phyloP scores from a whole-genome alignment of 352 stramenopile species.

The Aphanomyces cochlioides region DNA sequence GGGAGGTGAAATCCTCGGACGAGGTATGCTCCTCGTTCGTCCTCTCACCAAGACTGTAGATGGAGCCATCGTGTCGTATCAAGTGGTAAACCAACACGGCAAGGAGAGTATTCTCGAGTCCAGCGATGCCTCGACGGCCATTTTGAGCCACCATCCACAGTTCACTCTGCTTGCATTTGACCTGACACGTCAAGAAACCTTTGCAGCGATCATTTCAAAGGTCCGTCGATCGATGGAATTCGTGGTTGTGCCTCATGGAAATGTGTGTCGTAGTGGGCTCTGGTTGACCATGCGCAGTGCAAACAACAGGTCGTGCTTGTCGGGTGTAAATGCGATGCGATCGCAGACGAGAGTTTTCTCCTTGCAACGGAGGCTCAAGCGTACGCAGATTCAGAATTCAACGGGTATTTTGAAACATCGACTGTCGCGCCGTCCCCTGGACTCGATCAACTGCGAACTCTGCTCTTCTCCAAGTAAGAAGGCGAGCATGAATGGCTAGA shows the following conservation, averaged over 20 bases:
- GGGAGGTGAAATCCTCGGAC: neutral
- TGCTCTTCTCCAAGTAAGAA: neutral
- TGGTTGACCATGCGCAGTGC: neutral
- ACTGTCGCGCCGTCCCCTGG: neutral
- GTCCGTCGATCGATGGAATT: neutral
- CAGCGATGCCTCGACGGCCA: no score
- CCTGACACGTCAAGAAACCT: neutral
- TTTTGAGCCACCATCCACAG: neutral
- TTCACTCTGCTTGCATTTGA: slow-evolving; percentile 5
- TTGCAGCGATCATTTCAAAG: slow-evolving; percentile 6
- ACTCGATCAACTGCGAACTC: neutral
- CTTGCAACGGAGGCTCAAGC: neutral
- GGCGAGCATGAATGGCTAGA: neutral
- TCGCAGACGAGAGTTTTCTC: neutral
- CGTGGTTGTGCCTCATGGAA: no score
- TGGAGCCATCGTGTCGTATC: no score
- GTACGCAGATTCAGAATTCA: neutral
- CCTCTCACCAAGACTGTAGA: no score
- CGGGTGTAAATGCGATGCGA: neutral
- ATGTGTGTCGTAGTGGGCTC: no score
- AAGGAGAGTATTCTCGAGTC: no score
- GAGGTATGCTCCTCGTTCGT: neutral
- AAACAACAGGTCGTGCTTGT: neutral
- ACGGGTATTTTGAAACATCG: slow-evolving; percentile 5
- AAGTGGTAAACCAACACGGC: no score